These are phyloP conservation scores for Aspergillus vadensis DNA, from an alignment of 2,329 filamentous ascomycete genomes.

Conservation along the genomic window DNA sequence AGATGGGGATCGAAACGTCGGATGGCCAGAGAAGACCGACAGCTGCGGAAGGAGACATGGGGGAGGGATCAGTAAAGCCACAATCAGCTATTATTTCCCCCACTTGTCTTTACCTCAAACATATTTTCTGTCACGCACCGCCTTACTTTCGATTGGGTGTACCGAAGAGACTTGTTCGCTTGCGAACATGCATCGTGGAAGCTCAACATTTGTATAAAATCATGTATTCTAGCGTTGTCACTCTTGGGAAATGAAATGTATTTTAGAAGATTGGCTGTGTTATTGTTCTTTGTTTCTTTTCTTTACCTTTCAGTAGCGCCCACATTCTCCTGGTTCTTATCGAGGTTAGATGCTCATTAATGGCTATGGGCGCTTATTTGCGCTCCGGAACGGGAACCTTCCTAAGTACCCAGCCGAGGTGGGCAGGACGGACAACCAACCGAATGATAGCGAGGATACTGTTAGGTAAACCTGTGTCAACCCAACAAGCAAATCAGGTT, in stretches of 20 bases:
- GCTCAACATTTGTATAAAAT: conserved; percentile 4
- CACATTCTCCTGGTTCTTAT: background rate
- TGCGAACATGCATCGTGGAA: background rate
- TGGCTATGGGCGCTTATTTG: conserved; percentile 14
- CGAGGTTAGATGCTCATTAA: background rate
- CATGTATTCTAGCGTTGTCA: conserved; percentile 1
- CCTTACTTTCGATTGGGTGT: background rate
- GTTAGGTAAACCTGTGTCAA: conserved; percentile 5
- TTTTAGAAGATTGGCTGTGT: background rate
- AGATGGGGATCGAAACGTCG: conserved; percentile 63
- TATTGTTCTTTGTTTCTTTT: background rate
- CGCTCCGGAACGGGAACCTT: conserved; percentile 3
- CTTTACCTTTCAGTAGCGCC: background rate
- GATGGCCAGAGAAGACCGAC: conserved; percentile 63
- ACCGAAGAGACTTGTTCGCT: background rate
- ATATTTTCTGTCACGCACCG: background rate
- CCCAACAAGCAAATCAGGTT: conserved; percentile 15
- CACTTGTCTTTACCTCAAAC: background rate
- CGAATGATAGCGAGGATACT: conserved; percentile 1
- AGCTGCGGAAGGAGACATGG: conserved; percentile 63
- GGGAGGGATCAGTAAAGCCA: conserved; percentile 55
- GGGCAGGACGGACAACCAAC: background rate
- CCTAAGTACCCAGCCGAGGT: background rate
- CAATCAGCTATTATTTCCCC: background rate
- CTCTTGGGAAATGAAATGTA: conserved; percentile 5